Conservation (phyloP, 306 rosid species). For the Pueraria montana region DNA sequence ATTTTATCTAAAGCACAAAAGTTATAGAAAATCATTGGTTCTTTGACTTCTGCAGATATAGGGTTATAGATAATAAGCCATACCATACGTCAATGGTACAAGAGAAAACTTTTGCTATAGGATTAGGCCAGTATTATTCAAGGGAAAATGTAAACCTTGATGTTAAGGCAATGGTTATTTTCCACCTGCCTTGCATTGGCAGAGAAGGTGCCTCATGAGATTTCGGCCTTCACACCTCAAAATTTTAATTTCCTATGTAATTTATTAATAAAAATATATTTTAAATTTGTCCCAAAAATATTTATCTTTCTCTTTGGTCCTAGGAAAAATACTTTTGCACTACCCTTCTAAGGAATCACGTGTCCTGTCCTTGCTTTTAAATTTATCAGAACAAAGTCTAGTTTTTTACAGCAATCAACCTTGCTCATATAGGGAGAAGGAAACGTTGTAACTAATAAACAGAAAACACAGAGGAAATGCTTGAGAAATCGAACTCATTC, state of each 20-base stretch:
- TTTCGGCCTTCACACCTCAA: background rate
- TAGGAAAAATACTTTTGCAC: background rate
- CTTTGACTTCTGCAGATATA: background rate
- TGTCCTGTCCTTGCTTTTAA: background rate
- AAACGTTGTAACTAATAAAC: background rate
- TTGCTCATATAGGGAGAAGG: background rate
- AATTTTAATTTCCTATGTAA: background rate
- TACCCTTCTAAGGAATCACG: background rate
- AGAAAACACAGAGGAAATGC: background rate
- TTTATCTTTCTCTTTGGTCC: background rate
- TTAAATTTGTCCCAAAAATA: background rate
- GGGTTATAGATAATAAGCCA: too few relatives aligned
- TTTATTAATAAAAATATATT: too few relatives aligned
- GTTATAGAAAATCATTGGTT: background rate
- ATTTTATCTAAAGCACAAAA: background rate
- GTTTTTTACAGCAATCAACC: background rate
- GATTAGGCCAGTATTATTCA: background rate
- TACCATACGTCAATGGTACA: background rate
- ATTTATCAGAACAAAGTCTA: slow-evolving; percentile 1
- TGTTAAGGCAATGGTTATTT: background rate
- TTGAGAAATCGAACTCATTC: slow-evolving; percentile 1
- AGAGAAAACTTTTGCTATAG: background rate
- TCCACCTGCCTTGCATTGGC: background rate
- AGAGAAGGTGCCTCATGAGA: background rate
- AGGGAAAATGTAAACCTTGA: background rate